These are phyloP conservation scores for Anthostomella pinea DNA, from an alignment of 2,329 filamentous ascomycete species.

Conservation along the genomic window DNA sequence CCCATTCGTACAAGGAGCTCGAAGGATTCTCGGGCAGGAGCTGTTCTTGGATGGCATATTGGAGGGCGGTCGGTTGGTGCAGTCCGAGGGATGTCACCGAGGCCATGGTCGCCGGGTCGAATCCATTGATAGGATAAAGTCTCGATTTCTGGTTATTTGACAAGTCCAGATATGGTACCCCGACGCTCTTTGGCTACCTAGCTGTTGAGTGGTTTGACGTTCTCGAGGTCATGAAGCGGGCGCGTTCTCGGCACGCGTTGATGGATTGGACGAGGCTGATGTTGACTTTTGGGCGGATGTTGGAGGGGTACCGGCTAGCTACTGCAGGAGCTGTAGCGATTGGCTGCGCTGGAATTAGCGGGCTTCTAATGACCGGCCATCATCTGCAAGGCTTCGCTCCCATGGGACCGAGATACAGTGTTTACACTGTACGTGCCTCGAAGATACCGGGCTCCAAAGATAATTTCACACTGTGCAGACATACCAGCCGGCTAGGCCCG, in stretches of 20 bases:
- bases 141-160: constrained; percentile 2
- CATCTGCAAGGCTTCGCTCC: not conserved
- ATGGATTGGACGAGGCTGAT: not conserved
- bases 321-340: not conserved
- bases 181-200: too few relatives aligned
- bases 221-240: too few relatives aligned
- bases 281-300: constrained; percentile 1
- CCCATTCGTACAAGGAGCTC: constrained; percentile 71
- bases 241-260: too few relatives aligned
- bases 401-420: too few relatives aligned
- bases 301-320: not conserved
- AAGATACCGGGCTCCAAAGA: too few relatives aligned
- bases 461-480: too few relatives aligned
- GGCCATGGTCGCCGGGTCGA: constrained; percentile 61
- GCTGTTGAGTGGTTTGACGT: too few relatives aligned
- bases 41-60: constrained; percentile 77
- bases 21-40: constrained; percentile 68
- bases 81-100: constrained; percentile 86
- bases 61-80: constrained; percentile 81
- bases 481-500: too few relatives aligned
- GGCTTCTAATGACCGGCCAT: too few relatives aligned
- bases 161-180: too few relatives aligned
- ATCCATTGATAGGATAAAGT: constrained; percentile 21
- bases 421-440: too few relatives aligned
- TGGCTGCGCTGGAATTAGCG: not conserved